Conservation (phyloP, 78 protist species). For the Chrysochromulina tobinii region DNA sequence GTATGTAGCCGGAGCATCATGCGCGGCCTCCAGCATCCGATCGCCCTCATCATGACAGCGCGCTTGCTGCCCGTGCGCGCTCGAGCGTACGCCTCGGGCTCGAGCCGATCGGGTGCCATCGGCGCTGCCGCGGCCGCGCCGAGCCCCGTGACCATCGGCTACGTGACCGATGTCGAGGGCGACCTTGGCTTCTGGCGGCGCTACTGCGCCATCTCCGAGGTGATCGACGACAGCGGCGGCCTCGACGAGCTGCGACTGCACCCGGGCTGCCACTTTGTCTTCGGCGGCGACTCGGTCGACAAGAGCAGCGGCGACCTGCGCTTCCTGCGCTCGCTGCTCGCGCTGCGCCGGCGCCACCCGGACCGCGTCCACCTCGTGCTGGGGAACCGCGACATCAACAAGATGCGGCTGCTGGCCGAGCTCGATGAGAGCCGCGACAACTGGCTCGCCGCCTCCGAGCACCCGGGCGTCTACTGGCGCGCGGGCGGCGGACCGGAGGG, state of each 20-base stretch:
- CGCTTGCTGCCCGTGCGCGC: no score
- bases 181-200: neutral
- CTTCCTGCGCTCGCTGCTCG: neutral
- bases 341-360: neutral
- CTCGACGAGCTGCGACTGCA: neutral
- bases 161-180: neutral
- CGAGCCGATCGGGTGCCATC: no score
- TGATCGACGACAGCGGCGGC: neutral
- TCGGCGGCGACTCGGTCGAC: constrained; percentile 48
- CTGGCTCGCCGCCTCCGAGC: neutral
- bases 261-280: neutral
- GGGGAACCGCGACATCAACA: constrained; percentile 57
- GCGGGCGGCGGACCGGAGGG: no score
- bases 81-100: no score
- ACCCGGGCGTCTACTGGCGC: neutral
- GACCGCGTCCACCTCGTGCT: neutral
- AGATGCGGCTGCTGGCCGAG: constrained; percentile 16
- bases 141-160: neutral
- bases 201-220: neutral
- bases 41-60: no score
- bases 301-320: constrained; percentile 19
- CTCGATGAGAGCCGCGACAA: neutral
- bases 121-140: neutral
- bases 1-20: no score
- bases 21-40: no score